phyloP scores from a whole-genome alignment of 306 rosid species.

The Macrotyloma uniflorum region DNA sequence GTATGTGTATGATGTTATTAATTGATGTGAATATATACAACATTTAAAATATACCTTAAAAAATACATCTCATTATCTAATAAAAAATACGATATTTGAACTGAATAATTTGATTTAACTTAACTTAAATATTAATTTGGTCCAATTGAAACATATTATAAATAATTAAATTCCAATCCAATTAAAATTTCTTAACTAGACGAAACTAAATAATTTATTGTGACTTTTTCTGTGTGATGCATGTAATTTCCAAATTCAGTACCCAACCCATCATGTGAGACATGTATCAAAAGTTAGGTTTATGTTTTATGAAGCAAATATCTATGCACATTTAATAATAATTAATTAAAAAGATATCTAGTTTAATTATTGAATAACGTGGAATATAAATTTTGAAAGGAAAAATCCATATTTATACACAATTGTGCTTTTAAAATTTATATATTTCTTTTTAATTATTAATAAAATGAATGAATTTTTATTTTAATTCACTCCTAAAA shows the following conservation, averaged over 20 bases:
- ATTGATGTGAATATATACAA: no score
- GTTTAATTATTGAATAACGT: neutral
- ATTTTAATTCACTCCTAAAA: no score
- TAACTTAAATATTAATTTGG: neutral
- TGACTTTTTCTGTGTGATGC: neutral
- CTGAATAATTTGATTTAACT: neutral
- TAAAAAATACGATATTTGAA: no score
- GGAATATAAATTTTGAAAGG: neutral
- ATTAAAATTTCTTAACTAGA: neutral
- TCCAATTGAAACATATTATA: neutral
- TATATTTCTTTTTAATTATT: no score
- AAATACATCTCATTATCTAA: no score
- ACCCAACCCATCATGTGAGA: neutral
- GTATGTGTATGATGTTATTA: no score
- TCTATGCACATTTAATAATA: neutral
- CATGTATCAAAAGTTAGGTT: no score
- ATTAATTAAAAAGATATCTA: neutral
- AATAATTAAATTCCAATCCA: neutral
- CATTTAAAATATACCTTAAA: no score
- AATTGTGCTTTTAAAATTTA: no score
- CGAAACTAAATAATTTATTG: neutral
- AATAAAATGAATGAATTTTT: no score
- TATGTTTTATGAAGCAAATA: no score
- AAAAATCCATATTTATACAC: no score
- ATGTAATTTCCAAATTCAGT: neutral